Percentiles rank a stretch among this genome's conserved stretches.
Evolutionary conservation across 192 early-diverging fungal species (phyloP).

Genomic region (Chytriomyces confervae): DNA sequence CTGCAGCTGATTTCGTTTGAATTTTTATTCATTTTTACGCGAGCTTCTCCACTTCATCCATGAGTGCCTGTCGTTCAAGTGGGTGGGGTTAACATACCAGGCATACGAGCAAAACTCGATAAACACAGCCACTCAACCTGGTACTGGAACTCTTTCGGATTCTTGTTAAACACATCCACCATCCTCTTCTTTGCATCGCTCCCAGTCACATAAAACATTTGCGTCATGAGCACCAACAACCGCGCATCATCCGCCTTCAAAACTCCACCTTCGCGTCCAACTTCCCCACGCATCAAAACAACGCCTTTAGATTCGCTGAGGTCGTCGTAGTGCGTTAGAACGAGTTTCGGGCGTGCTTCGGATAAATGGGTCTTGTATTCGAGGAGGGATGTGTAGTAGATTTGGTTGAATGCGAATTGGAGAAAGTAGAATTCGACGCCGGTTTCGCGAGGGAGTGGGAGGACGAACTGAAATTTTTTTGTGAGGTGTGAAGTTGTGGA

Average conservation of each 20-base stretch:
- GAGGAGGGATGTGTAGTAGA: slow-evolving; percentile 77
- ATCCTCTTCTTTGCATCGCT: slow-evolving; percentile 64
- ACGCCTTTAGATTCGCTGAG: slow-evolving; percentile 77
- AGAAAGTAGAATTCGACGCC: slow-evolving; percentile 88
- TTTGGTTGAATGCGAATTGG: slow-evolving; percentile 85
- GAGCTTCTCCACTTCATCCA: background rate
- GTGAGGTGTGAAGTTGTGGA: background rate
- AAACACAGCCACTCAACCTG: slow-evolving; percentile 17
- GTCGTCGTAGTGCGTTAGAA: slow-evolving; percentile 89
- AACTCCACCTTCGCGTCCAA: slow-evolving; percentile 54
- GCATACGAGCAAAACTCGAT: background rate
- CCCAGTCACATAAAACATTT: slow-evolving; percentile 88
- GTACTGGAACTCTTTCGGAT: slow-evolving; percentile 78
- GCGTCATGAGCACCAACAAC: slow-evolving; percentile 77
- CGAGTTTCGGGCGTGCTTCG: slow-evolving; percentile 80
- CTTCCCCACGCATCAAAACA: slow-evolving; percentile 89
- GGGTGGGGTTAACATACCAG: too few species aligned
- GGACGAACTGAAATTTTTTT: slow-evolving; percentile 71
- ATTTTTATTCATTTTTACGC: background rate
- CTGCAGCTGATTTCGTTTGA: too few species aligned
- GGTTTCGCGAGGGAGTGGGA: slow-evolving; percentile 78
- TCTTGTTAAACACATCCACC: slow-evolving; percentile 79
- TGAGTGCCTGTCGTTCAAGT: background rate
- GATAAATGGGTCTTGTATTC: slow-evolving; percentile 87
- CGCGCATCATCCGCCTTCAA: slow-evolving; percentile 75